Evolutionary conservation across 768 basidiomycete species (phyloP), one percentile per base, ranked within the genome.

Genomic region (Auriscalpium orientale): DNA sequence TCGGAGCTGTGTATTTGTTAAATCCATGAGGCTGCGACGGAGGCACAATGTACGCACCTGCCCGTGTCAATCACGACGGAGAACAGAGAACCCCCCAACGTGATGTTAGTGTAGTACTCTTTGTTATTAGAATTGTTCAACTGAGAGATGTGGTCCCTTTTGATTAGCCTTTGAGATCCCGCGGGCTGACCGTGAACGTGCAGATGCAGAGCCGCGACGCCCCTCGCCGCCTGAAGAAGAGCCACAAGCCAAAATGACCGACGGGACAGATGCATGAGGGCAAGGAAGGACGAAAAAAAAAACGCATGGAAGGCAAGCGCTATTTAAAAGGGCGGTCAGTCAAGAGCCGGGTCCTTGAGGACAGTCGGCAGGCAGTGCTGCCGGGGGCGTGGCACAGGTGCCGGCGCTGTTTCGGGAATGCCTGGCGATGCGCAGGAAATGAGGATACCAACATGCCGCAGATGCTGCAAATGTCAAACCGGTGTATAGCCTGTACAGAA

Each of bases 1-100:
- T 87, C 86, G 16, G 85, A 84, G 40, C 46, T 87, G 52, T 9
- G 43, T 46, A 51, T 46, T n/a, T 34, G 47, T 13, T n/a, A 33
- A 21, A 56, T 38, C 20, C 11, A 43, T 21, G 48, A 33, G 13
- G 45, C 10, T 37, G 33, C 28, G 37, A 34, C 13, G 6, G 13
- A 22, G 20, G 47, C 20, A 22, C 21, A 28, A 22, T 16, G 5
- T 7, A 55, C 40, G 28, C 55, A 76, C 77, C 77, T 79, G 7
- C 77, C 77, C 5, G 77, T 79, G 57, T 79, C 77, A 36, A 79
- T 68, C 53, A 71, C 56, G 50, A 76, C 65, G 18, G 64, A 61
- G 56, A 72, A 70, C 12, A 22, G 53, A 11, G 49, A 21, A 16
- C 65, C 71, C n/a, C 74, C 72, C 28, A 79, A 59, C 1, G 74